These are phyloP conservation scores for Polychytrium aggregatum DNA, from an alignment of 192 early-diverging fungal genomes.

Conservation along the genomic window DNA sequence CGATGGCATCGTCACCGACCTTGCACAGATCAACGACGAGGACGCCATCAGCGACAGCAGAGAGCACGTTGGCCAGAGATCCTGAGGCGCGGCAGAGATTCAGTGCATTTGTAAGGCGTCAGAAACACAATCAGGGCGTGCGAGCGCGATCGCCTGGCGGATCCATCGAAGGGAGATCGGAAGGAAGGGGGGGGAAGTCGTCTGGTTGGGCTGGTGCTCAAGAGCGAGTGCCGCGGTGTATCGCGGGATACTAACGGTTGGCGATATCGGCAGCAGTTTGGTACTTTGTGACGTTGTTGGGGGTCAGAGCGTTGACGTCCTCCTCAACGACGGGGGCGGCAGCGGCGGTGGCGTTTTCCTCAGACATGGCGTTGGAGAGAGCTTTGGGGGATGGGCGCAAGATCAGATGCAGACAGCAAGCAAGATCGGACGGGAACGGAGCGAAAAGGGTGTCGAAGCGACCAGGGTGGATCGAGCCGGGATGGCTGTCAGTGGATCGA, in stretches of 20 bases:
- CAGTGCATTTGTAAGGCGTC: not conserved
- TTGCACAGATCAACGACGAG: constrained; percentile 78
- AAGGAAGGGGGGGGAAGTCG: not conserved
- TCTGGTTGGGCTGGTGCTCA: no score
- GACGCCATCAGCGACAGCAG: constrained; percentile 62
- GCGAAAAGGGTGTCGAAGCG: no score
- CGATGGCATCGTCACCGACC: constrained; percentile 75
- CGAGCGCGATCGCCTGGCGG: not conserved
- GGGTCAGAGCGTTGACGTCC: constrained; percentile 30
- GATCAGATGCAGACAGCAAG: no score
- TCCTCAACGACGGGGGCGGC: constrained; percentile 9
- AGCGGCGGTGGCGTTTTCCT: no score
- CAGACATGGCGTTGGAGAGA: no score
- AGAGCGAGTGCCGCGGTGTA: no score
- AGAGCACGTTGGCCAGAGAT: constrained; percentile 59
- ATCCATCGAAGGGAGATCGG: not conserved
- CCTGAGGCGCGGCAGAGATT: constrained; percentile 28
- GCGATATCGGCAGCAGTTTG: constrained; percentile 38
- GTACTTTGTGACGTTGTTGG: constrained; percentile 39
- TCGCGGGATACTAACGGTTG: not conserved
- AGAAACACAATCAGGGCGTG: not conserved
- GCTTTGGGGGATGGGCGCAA: no score
- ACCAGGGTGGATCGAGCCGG: no score
- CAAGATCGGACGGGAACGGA: no score
- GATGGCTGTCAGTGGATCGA: no score